Base-by-base conservation (phyloP, 2,329 filamentous ascomycete species). In the Nannizzia gypsea region DNA sequence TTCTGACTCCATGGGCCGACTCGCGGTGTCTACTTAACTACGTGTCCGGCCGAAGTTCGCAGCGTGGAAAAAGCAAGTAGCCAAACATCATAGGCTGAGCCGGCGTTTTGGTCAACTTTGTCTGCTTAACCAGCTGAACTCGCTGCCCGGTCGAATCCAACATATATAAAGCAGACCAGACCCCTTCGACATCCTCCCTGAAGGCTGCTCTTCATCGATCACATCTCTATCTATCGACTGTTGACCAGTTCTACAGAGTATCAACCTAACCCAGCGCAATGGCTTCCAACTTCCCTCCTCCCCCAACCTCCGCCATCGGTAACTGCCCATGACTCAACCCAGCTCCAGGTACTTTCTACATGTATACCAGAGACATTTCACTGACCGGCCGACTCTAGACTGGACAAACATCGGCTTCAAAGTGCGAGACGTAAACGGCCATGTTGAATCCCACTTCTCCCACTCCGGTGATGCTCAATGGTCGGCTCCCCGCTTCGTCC, bases 331-430 rank as follows among this genome's bases (percentile, higher is more conserved):
- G 36, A 26, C 26, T 31, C 20, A 17, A 20, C 13, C 13, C 54
- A 11, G 9, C 31, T 3, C 31, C n/a, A n/a, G n/a, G n/a, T 38
- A 8, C 15, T 28, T 20, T 24, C n/a, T 24, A 55, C 6, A n/a
- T 9, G 42, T 46, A 46, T 2, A 46, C n/a, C n/a, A 9, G 20
- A 13, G 5, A 46, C 20, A 20, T 11, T 11, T 20, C n/a, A 11
- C 9, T 11, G 17, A 46, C 9, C n/a, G 15, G 38, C 13, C 6
- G 38, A 3, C 6, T 24, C 5, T 54, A 84, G 90, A 97, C 80
- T 97, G 92, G 92, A 83, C 82, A 73, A 87, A 96, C 69, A 84
- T 97, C 65, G 92, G 92, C 70, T 97, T 97, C 81, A 86, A 85
- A 70, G 86, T 96, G 67, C 88, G 90, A 66, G 90, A 96, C 81